phyloP scores from a whole-genome alignment of 176 grass and related monocot species.

The Bothriochloa decipiens region DNA sequence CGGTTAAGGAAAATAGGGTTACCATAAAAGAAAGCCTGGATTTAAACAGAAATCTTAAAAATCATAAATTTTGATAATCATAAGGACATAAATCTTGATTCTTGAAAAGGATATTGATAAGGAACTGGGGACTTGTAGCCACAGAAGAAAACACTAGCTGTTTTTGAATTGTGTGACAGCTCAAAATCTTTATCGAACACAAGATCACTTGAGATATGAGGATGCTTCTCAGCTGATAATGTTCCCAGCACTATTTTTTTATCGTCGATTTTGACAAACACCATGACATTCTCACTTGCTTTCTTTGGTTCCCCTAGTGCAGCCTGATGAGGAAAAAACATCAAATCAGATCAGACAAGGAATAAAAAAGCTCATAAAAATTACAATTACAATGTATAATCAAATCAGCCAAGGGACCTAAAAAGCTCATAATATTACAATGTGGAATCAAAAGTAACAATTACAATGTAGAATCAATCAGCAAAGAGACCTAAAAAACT shows the following conservation, averaged over 20 bases:
- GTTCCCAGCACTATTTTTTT: constrained; percentile 77
- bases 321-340: constrained; percentile 41
- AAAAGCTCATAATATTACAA: not conserved
- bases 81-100: too few species aligned
- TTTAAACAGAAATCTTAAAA: too few species aligned
- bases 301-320: constrained; percentile 67
- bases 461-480: too few species aligned
- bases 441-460: too few species aligned
- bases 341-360: not conserved
- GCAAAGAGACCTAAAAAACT: not conserved
- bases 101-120: too few species aligned
- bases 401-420: not conserved
- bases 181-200: constrained; percentile 73
- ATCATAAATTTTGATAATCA: too few species aligned
- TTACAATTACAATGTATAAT: not conserved
- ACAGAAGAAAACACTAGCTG: constrained; percentile 55
- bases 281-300: constrained; percentile 41
- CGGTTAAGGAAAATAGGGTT: too few species aligned
- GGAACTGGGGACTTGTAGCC: constrained; percentile 58
- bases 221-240: constrained; percentile 57
- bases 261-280: constrained; percentile 60
- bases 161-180: constrained; percentile 81
- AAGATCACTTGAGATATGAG: constrained; percentile 69
- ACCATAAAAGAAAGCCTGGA: too few species aligned
- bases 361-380: not conserved